These are phyloP conservation scores for Colletotrichum sp. DNA, from an alignment of 2,329 filamentous ascomycete genomes.

Conservation along the genomic window DNA sequence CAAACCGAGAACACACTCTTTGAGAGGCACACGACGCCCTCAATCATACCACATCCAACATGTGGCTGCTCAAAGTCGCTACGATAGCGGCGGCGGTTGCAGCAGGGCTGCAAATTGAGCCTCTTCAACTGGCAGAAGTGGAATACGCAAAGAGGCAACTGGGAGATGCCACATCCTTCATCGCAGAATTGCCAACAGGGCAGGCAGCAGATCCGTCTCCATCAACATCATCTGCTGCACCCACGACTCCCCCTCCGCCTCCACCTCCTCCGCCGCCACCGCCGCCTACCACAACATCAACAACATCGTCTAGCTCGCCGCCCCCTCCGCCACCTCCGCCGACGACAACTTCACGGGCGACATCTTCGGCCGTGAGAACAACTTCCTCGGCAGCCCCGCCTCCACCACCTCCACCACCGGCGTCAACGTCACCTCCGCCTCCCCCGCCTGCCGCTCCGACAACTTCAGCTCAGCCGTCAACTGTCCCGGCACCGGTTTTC, in stretches of 20 bases:
- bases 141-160: not conserved
- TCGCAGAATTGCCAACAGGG: constrained; percentile 4
- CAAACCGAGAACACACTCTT: not conserved
- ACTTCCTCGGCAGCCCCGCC: not conserved
- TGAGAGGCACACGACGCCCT: not conserved
- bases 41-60: not conserved
- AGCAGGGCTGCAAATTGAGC: constrained; percentile 3
- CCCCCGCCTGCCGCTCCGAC: not conserved
- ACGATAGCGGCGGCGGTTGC: constrained; percentile 6
- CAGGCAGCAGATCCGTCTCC: not conserved
- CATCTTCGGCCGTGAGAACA: not conserved
- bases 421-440: not conserved
- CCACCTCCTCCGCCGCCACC: not conserved
- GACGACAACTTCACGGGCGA: not conserved
- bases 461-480: not conserved
- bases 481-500: not conserved
- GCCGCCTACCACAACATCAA: not conserved
- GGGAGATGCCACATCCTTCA: constrained; percentile 9
- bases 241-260: not conserved
- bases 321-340: not conserved
- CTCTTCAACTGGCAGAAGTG: not conserved
- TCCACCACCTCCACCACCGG: not conserved
- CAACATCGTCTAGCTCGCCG: not conserved
- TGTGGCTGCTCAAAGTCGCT: constrained; percentile 2
- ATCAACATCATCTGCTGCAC: not conserved